Evolutionary conservation across 106 monocot species (phyloP), one percentile per base, ranked within the genome.

Genomic region (Cymbidium sinense): DNA sequence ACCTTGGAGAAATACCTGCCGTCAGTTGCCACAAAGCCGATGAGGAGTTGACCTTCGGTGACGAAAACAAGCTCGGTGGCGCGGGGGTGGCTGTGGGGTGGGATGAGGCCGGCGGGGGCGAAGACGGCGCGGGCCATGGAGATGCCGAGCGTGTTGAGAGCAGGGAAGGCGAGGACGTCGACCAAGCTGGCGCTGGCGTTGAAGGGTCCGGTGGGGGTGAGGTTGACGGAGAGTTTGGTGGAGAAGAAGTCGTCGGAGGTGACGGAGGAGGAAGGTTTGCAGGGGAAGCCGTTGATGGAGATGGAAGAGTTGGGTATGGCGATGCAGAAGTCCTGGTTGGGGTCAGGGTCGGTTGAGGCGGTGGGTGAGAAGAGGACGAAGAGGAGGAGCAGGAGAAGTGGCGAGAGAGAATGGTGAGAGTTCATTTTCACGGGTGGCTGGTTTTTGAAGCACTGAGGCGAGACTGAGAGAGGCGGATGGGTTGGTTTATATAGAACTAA

Each of bases 241-340:
- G 80, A 77, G 77, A 83, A 80, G 80, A 86, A 86, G 36, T 86
- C 86, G 23, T 83, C 79, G 4, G 83, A 52, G 64, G 69, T 67
- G 58, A 80, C 36, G 67, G 72, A 64, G 23, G 43, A 54, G 12
- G 64, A 44, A 37, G 74, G 73, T 51, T 86, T 86, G 83, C 86
- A 83, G 20, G 25, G 77, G 50, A 62, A 77, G 51, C 82, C 86
- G 17, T 82, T 86, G 35, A 77, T 30, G 82, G 61, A 76, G 35
- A 79, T n/a, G 23, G 47, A 27, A 11, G 33, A 50, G 8, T 51
- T 47, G 3, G 77, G 55, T 0, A 52, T 75, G 11, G 55, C 54
- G 23, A 83, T 77, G 77, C 83, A 86, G 25, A 58, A 33, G 34
- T 82, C 79, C 34, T 82, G 86, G 34, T 80, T 79, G 21, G 82